Percentiles rank a stretch among this genome's conserved stretches.
These are phyloP conservation scores for Gentiana dahurica DNA, from an alignment of 257 asterid species.

Conservation along the genomic window DNA sequence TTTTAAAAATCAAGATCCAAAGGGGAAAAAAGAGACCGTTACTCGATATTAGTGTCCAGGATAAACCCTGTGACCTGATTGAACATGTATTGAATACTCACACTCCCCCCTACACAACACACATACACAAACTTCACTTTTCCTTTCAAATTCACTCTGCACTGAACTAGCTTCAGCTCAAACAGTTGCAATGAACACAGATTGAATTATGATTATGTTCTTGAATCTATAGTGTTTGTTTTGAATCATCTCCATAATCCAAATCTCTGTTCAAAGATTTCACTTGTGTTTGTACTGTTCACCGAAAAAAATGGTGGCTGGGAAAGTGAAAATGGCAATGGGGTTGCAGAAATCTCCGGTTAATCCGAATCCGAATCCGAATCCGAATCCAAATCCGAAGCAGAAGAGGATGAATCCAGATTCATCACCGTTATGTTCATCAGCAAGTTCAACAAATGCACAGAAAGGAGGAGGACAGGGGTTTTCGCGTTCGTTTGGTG, in stretches of 20 bases:
- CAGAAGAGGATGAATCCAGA: conserved; percentile 17
- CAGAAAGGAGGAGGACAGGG: conserved; percentile 28
- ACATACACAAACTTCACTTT: no score
- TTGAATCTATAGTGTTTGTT: background rate
- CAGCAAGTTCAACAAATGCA: conserved; percentile 34
- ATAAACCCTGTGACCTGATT: background rate
- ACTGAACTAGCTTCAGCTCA: no score
- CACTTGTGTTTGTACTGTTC: conserved; percentile 3
- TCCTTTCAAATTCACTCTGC: conserved; percentile 5
- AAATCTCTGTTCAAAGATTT: background rate
- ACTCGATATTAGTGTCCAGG: conserved; percentile 32
- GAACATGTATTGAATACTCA: background rate
- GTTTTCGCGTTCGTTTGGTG: conserved; percentile 66
- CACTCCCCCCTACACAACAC: no score
- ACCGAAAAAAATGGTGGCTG: conserved; percentile 59
- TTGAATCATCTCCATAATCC: background rate
- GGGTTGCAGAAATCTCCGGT: conserved; percentile 63
- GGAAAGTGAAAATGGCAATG: conserved; percentile 65
- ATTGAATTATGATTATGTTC: conserved; percentile 6
- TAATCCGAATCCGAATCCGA: conserved; percentile 19
- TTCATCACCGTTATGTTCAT: conserved; percentile 28
- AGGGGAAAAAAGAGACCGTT: conserved; percentile 52
- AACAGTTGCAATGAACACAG: no score
- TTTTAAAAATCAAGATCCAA: no score
- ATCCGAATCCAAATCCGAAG: conserved; percentile 16